phyloP scores from a whole-genome alignment of 495 filamentous ascomycete genomes.

The Terfezia boudieri region DNA sequence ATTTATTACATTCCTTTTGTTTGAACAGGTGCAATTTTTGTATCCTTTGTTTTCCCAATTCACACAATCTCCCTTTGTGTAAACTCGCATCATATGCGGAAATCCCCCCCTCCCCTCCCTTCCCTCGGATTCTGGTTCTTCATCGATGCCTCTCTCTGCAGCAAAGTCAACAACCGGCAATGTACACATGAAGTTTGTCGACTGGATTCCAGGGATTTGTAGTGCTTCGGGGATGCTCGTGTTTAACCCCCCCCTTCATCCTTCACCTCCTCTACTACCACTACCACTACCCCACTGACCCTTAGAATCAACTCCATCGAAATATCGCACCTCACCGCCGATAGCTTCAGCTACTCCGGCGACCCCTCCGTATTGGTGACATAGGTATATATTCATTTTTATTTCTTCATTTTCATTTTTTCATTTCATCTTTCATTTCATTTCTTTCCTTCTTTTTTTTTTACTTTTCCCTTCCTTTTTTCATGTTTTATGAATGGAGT shows the following conservation, averaged over 20 bases:
- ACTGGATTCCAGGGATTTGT: constrained; percentile 98
- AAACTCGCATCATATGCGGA: too few relatives aligned
- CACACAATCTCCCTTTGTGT: too few relatives aligned
- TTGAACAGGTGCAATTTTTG: too few relatives aligned
- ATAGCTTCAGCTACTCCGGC: constrained; percentile 67
- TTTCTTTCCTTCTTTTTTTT: too few relatives aligned
- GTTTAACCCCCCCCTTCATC: constrained; percentile 1
- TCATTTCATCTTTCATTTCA: too few relatives aligned
- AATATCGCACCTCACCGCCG: constrained; percentile 64
- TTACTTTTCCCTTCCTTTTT: too few relatives aligned
- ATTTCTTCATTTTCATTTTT: too few relatives aligned
- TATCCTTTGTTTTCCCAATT: too few relatives aligned
- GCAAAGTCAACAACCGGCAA: constrained; percentile 54
- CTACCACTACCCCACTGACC: neutral
- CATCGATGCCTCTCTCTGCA: constrained; percentile 77
- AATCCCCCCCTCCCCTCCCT: too few relatives aligned
- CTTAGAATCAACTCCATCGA: constrained; percentile 78
- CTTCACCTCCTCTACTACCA: neutral
- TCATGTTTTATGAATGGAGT: too few relatives aligned
- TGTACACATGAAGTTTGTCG: constrained; percentile 84
- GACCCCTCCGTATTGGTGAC: constrained; percentile 45
- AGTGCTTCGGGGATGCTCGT: constrained; percentile 86
- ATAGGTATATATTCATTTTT: too few relatives aligned
- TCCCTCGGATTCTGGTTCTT: constrained; percentile 92
- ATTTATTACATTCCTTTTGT: too few relatives aligned